These are phyloP conservation scores for Salvia sclarea DNA, from an alignment of 305 asterid genomes.

Conservation along the genomic window DNA sequence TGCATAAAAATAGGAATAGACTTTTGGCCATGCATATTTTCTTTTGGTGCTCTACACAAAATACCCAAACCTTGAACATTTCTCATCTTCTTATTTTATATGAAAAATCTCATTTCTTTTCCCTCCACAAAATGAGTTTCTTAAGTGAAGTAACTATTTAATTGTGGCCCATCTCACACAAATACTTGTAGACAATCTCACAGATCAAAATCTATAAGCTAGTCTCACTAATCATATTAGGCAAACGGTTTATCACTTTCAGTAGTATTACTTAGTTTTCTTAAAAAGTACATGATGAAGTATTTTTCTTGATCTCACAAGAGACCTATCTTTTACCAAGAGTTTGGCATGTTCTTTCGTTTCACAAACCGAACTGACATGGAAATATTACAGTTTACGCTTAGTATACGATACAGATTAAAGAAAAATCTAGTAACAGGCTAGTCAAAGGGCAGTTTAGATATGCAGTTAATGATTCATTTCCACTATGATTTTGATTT, in stretches of 20 bases:
- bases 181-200: not conserved
- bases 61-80: no score
- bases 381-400: not conserved
- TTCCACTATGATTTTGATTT: conserved; percentile 1
- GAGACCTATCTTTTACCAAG: not conserved
- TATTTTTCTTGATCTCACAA: not conserved
- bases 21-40: no score
- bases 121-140: no score
- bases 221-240: not conserved
- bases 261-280: no score
- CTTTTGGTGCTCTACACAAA: no score
- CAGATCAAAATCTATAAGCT: not conserved
- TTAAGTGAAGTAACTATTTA: not conserved
- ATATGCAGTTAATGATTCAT: not conserved
- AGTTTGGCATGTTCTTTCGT: not conserved
- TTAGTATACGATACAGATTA: not conserved
- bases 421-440: not conserved
- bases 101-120: no score
- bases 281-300: no score
- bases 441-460: not conserved
- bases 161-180: not conserved
- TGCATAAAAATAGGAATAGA: no score
- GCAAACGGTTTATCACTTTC: no score
- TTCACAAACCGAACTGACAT: not conserved
- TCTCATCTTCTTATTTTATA: no score